phyloP scores from a whole-genome alignment of 2,329 filamentous ascomycete species.

The Trichothecium sympodiale region DNA sequence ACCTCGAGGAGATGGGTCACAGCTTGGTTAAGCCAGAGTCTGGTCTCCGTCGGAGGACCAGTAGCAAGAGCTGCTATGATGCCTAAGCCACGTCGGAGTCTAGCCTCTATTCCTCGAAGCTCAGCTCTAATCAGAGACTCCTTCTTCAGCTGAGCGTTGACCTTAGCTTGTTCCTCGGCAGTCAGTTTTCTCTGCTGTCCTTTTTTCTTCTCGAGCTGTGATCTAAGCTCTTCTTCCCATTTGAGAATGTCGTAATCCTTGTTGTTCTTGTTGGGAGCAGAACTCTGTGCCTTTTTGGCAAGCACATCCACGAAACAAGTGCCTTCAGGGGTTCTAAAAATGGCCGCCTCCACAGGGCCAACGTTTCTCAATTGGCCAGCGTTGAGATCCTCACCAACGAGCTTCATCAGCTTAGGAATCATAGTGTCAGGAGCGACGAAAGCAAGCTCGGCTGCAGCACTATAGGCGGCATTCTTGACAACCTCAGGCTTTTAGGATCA shows the following conservation, averaged over 20 bases:
- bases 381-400: constrained; percentile 66
- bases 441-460: constrained; percentile 78
- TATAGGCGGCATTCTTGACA: constrained; percentile 63
- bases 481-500: constrained; percentile 13
- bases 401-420: constrained; percentile 61
- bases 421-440: constrained; percentile 84
- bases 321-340: constrained; percentile 83
- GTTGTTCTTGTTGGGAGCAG: constrained; percentile 70
- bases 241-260: constrained; percentile 95
- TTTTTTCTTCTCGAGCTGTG: constrained; percentile 86
- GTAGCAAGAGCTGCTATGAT: constrained; percentile 73
- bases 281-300: constrained; percentile 63
- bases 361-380: constrained; percentile 57
- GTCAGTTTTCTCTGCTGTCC: constrained; percentile 85
- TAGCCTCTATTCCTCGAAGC: constrained; percentile 59
- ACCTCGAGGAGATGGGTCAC: constrained; percentile 61
- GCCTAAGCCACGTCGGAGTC: constrained; percentile 71
- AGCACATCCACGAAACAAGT: constrained; percentile 85
- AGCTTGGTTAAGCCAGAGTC: constrained; percentile 77
- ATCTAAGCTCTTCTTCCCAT: constrained; percentile 88
- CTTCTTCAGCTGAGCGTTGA: constrained; percentile 82
- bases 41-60: constrained; percentile 81
- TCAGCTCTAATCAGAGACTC: constrained; percentile 67
- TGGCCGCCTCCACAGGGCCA: constrained; percentile 81
- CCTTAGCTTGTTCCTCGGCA: constrained; percentile 77